Percentiles rank a stretch among this genome's conserved stretches.
Conservation (phyloP, 306 rosid genomes). For the Luffa aegyptiaca region DNA sequence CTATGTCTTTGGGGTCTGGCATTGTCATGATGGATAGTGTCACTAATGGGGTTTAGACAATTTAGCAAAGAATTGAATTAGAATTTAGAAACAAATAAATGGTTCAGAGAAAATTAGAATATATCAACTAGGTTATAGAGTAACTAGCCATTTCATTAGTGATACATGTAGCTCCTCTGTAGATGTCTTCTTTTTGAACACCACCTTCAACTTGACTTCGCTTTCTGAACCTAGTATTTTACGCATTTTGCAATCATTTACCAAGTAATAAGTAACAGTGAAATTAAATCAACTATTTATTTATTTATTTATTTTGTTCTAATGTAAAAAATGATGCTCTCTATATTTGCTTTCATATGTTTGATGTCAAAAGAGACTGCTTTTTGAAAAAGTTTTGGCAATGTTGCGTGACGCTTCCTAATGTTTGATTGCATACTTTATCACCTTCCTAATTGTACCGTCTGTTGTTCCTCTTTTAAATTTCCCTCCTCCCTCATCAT, state of each 20-base stretch:
- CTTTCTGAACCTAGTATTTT: conserved; percentile 1
- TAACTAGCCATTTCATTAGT: neutral
- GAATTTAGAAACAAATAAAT: neutral
- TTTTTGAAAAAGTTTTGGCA: neutral
- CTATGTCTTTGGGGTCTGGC: neutral
- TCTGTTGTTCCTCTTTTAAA: neutral
- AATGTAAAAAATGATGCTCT: neutral
- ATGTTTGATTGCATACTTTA: neutral
- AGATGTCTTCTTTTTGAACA: neutral
- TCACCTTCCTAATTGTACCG: neutral
- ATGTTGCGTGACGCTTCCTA: neutral
- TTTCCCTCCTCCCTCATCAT: neutral
- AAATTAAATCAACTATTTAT: neutral
- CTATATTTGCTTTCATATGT: neutral
- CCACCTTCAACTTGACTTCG: neutral
- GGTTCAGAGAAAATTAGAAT: neutral
- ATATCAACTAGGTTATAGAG: neutral
- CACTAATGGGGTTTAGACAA: neutral
- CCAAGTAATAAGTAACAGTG: neutral
- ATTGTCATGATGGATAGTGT: neutral
- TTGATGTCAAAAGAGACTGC: neutral
- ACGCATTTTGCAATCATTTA: neutral
- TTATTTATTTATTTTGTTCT: neutral
- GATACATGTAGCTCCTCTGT: neutral
- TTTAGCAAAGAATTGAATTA: neutral